phyloP scores from a whole-genome alignment of 2,329 filamentous ascomycete species.

The Cladophialophora exuberans region DNA sequence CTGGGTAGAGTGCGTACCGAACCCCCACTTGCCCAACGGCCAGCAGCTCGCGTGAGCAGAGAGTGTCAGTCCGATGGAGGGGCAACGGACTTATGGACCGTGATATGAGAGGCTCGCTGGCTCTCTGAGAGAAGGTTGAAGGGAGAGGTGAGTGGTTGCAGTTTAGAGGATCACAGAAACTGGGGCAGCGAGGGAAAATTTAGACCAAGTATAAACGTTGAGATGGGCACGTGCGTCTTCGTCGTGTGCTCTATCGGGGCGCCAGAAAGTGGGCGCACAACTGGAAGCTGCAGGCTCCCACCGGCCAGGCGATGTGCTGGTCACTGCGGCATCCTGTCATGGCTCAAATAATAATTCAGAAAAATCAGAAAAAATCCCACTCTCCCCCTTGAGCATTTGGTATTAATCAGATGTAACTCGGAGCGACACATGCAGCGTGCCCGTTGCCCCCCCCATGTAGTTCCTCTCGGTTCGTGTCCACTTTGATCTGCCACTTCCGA shows the following conservation, averaged over 20 bases:
- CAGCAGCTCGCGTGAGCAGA: conserved; percentile 32
- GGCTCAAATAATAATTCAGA: conserved; percentile 6
- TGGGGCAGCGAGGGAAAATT: conserved; percentile 3
- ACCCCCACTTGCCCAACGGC: conserved; percentile 20
- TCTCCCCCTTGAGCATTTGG: neutral
- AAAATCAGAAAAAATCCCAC: conserved; percentile 11
- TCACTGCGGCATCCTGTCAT: conserved; percentile 14
- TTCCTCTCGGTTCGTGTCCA: conserved; percentile 12
- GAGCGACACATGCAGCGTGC: too few species aligned
- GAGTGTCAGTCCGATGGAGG: conserved; percentile 16
- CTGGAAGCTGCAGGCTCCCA: conserved; percentile 8
- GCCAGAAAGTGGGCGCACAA: conserved; percentile 15
- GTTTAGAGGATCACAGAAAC: conserved; percentile 3
- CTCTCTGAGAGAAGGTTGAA: conserved; percentile 3
- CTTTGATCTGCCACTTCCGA: conserved; percentile 14
- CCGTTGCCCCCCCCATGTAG: conserved; percentile 10
- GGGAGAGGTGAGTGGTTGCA: conserved; percentile 6
- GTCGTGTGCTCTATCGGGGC: conserved; percentile 22
- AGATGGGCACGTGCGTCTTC: conserved; percentile 26
- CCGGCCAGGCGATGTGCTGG: conserved; percentile 21
- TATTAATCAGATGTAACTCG: too few species aligned
- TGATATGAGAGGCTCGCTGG: conserved; percentile 1
- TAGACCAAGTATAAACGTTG: conserved; percentile 32
- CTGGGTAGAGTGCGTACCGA: too few species aligned
- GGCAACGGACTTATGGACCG: neutral